A percentile compares a stretch with the other conserved stretches of the same genome.
Evolutionary conservation across 805 yeast genomes (phyloP).

Genomic region (Teunomyces funiuensis): DNA sequence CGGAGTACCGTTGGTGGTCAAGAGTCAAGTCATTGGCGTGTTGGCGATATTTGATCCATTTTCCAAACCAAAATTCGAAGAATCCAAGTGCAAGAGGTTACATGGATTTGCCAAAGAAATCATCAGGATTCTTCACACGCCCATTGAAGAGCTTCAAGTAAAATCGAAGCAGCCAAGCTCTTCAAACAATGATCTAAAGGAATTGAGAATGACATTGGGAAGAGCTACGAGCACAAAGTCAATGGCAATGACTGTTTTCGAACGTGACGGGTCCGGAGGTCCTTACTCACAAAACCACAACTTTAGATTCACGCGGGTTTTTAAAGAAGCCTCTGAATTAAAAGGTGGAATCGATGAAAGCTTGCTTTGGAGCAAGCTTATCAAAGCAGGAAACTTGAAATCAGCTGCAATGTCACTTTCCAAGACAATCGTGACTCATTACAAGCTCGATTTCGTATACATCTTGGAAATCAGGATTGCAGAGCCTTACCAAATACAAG

Average conservation of each 20-base stretch:
- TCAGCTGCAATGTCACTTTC: slow-evolving; percentile 44
- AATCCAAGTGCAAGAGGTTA: slow-evolving; percentile 33
- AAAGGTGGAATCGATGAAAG: slow-evolving; percentile 20
- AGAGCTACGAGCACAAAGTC: slow-evolving; percentile 54
- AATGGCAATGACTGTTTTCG: slow-evolving; percentile 46
- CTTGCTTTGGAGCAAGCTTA: slow-evolving; percentile 35
- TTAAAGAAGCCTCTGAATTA: slow-evolving; percentile 4
- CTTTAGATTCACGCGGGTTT: slow-evolving; percentile 39
- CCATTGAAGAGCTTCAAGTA: slow-evolving; percentile 19
- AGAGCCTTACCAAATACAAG: slow-evolving; percentile 43
- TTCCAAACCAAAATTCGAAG: slow-evolving; percentile 38
- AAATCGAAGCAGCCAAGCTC: background rate
- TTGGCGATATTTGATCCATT: slow-evolving; percentile 56
- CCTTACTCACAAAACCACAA: slow-evolving; percentile 53
- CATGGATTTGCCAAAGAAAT: slow-evolving; percentile 41
- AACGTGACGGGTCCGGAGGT: slow-evolving; percentile 64
- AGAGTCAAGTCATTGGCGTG: slow-evolving; percentile 52
- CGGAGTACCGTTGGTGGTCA: slow-evolving; percentile 56
- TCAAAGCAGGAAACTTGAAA: slow-evolving; percentile 40
- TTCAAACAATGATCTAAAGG: slow-evolving; percentile 24
- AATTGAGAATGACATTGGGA: slow-evolving; percentile 42
- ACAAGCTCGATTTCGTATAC: slow-evolving; percentile 45
- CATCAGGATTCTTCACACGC: slow-evolving; percentile 40
- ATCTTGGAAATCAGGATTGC: slow-evolving; percentile 52
- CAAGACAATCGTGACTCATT: slow-evolving; percentile 31